Percentiles rank a stretch among this genome's conserved stretches.
Conservation (phyloP, 352 stramenopile species). For the Globisporangium sylvaticum region DNA sequence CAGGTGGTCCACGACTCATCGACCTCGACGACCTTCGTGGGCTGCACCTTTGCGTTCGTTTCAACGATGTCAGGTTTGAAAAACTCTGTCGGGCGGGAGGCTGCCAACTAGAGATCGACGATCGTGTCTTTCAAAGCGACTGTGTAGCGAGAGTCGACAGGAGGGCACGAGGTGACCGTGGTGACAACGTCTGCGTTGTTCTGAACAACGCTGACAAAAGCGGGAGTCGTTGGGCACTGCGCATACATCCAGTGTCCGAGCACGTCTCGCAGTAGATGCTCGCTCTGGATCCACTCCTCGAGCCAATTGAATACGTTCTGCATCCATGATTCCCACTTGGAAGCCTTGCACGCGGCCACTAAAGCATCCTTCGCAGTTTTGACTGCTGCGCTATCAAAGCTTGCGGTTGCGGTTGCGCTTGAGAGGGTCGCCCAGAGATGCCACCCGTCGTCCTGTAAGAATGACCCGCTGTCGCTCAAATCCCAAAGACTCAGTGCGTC, state of each 20-base stretch:
- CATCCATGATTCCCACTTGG: constrained; percentile 54
- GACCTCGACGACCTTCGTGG: constrained; percentile 30
- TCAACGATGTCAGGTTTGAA: constrained; percentile 48
- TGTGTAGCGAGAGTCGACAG: constrained; percentile 19
- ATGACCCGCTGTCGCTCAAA: constrained; percentile 24
- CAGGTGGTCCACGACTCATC: constrained; percentile 41
- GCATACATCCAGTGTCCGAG: constrained; percentile 63
- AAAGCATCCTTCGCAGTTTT: constrained; percentile 21
- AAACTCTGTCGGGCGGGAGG: constrained; percentile 41
- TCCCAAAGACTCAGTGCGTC: constrained; percentile 48
- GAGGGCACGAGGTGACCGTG: constrained; percentile 23
- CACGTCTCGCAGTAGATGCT: constrained; percentile 54
- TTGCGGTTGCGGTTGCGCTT: constrained; percentile 19
- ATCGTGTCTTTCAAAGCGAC: constrained; percentile 31
- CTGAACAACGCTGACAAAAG: constrained; percentile 14
- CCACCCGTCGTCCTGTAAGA: constrained; percentile 39
- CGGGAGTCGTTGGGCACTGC: constrained; percentile 37
- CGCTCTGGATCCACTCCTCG: constrained; percentile 39
- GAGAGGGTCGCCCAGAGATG: constrained; percentile 36
- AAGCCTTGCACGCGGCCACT: constrained; percentile 17
- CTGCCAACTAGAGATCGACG: constrained; percentile 30
- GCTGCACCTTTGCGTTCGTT: constrained; percentile 35
- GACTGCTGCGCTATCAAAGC: constrained; percentile 13
- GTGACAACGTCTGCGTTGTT: constrained; percentile 16
- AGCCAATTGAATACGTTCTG: constrained; percentile 55